These are phyloP conservation scores for Exserohilum turcica DNA, from an alignment of 2,329 filamentous ascomycete genomes.

Conservation along the genomic window DNA sequence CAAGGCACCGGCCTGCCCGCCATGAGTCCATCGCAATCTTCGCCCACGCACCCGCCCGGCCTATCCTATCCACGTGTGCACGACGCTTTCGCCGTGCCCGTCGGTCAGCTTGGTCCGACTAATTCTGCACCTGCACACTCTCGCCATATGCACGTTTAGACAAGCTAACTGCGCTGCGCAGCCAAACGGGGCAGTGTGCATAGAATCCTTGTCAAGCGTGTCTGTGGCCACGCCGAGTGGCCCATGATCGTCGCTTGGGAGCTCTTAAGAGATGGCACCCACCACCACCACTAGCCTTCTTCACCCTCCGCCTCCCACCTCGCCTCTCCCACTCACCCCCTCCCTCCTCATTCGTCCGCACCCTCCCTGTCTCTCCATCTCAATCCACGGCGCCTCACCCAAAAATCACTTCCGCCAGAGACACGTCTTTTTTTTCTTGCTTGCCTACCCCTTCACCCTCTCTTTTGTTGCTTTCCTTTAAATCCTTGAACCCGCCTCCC, in stretches of 20 bases:
- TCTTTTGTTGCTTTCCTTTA: constrained; percentile 41
- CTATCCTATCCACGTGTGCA: constrained; percentile 47
- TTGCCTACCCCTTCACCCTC: constrained; percentile 25
- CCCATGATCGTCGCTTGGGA: constrained; percentile 42
- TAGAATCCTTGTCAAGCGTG: constrained; percentile 40
- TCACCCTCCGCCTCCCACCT: constrained; percentile 50
- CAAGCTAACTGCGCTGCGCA: constrained; percentile 46
- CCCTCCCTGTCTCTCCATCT: constrained; percentile 45
- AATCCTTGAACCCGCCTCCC: constrained; percentile 46
- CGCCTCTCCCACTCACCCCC: too few relatives aligned
- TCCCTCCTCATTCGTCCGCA: constrained; percentile 50
- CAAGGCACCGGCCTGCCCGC: constrained; percentile 25
- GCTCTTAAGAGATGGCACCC: constrained; percentile 47
- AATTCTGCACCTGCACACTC: constrained; percentile 43
- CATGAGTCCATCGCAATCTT: constrained; percentile 45
- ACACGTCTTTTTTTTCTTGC: constrained; percentile 36
- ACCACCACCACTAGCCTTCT: constrained; percentile 46
- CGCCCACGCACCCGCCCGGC: constrained; percentile 25
- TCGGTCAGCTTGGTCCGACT: constrained; percentile 47
- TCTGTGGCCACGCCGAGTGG: constrained; percentile 43
- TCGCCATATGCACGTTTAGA: constrained; percentile 46
- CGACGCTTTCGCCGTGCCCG: constrained; percentile 37
- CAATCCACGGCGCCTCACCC: constrained; percentile 44
- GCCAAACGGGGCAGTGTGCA: constrained; percentile 48
- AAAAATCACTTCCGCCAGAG: constrained; percentile 45